A percentile compares a stretch with the other conserved stretches of the same genome.
These are phyloP conservation scores for Sungouiozyma intestinalis DNA, from an alignment of 805 yeast species.

Conservation along the genomic window DNA sequence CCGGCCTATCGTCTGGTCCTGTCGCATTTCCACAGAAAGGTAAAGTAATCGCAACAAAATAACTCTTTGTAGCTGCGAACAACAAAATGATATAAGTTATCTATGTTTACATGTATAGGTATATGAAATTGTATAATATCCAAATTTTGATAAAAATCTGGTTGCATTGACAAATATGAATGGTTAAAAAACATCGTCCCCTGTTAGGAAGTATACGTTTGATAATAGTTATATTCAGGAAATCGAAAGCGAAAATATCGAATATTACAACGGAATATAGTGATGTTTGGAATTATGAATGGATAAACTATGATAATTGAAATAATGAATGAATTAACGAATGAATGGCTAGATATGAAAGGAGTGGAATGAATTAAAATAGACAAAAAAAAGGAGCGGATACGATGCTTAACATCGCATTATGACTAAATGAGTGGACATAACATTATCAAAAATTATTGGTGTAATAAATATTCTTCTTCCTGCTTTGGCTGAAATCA, in stretches of 20 bases:
- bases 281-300: neutral
- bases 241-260: neutral
- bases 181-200: neutral
- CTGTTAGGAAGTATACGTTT: neutral
- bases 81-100: neutral
- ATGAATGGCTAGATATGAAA: neutral
- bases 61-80: no score
- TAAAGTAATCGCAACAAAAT: no score
- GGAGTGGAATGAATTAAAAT: constrained; percentile 1
- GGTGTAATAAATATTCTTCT: neutral
- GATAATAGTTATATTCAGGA: neutral
- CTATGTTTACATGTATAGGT: neutral
- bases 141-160: no score
- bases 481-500: neutral
- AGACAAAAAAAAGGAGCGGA: no score
- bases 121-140: no score
- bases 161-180: neutral
- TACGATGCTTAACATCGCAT: neutral
- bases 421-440: neutral
- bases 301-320: neutral
- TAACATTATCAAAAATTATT: neutral
- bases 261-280: neutral
- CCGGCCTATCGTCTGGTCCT: no score
- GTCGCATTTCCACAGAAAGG: no score
- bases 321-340: neutral